Base-by-base conservation (phyloP, 345 rosid genomes). In the Erysimum cheiranthoides region DNA sequence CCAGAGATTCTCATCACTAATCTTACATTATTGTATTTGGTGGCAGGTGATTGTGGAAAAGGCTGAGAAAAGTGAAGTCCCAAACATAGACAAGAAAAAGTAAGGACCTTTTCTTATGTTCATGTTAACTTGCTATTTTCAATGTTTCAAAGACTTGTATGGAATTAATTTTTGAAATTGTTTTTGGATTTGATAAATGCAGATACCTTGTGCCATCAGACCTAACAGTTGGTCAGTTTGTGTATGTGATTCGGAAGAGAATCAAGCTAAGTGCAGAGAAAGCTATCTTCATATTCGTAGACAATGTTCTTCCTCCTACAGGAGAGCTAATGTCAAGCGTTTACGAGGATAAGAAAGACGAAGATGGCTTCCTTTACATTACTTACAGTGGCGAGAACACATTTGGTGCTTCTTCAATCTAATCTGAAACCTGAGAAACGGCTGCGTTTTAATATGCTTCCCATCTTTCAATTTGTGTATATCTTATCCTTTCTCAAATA, bases 171-270 rank as follows among this genome's bases (percentile, higher is more conserved):
- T 52, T 36, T 28, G 9, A 35, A 35, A 8, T 58, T 16, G n/a
- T n/a, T n/a, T n/a, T n/a, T n/a, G n/a, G n/a, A n/a, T n/a, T n/a
- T n/a, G 42, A 35, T 63, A 5, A n/a, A 18, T 81, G 58, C 84
- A 91, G 98, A 80, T 93, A 93, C 68, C 97, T 91, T 73, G 98
- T 91, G 75, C 98, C 98, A 54, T 91, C 98, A 71, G 98, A 93
- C 80, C 64, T 91, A 57, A 89, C 96, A 16, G 94, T 91, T 0
- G 98, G 96, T 11, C 98, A 91, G 45, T 93, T 93, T 59, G 97
- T 93, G 18, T 93, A 93, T 69, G 98, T 93, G 28, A 89, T 91
- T 63, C 91, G 96, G 11, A 93, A 93, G 81, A 87, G 98, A 81
- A 93, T 93, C 84, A 86, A 91, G 71, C 79, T 93, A 71, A 93